phyloP scores from a whole-genome alignment of 495 filamentous ascomycete genomes.

The Aspergillus olivimuriae region DNA sequence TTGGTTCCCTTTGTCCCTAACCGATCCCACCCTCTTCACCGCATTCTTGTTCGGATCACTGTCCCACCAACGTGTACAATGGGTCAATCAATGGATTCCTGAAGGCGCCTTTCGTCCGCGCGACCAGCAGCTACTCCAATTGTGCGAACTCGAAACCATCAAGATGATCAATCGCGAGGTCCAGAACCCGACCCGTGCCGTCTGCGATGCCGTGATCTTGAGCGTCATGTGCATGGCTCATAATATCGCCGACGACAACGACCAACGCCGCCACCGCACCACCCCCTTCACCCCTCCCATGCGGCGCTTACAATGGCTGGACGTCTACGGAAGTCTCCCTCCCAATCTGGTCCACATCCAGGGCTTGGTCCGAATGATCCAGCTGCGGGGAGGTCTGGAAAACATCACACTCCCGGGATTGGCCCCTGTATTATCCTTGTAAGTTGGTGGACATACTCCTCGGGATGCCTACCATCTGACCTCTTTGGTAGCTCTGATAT shows the following conservation, averaged over 20 bases:
- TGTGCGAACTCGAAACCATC: constrained; percentile 33
- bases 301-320: constrained; percentile 36
- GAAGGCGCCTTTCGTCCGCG: constrained; percentile 14
- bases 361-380: constrained; percentile 31
- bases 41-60: constrained; percentile 35
- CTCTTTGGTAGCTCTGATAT: constrained; percentile 27
- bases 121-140: constrained; percentile 23
- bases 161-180: constrained; percentile 31
- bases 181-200: constrained; percentile 22
- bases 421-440: constrained; percentile 31
- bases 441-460: too few relatives aligned
- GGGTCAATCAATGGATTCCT: constrained; percentile 23
- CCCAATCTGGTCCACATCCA: constrained; percentile 33
- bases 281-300: constrained; percentile 33
- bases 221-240: constrained; percentile 40
- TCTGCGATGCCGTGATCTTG: constrained; percentile 31
- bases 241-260: constrained; percentile 22
- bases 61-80: constrained; percentile 35
- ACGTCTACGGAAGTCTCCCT: constrained; percentile 33
- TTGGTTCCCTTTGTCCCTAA: constrained; percentile 32
- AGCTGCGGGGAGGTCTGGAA: constrained; percentile 30
- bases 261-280: constrained; percentile 5
- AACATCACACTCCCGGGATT: constrained; percentile 27
- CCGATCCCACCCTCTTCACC: constrained; percentile 31
- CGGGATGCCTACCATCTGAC: too few relatives aligned